Base-by-base conservation (phyloP, 2,329 filamentous ascomycete genomes). In the Fusarium siculi region DNA sequence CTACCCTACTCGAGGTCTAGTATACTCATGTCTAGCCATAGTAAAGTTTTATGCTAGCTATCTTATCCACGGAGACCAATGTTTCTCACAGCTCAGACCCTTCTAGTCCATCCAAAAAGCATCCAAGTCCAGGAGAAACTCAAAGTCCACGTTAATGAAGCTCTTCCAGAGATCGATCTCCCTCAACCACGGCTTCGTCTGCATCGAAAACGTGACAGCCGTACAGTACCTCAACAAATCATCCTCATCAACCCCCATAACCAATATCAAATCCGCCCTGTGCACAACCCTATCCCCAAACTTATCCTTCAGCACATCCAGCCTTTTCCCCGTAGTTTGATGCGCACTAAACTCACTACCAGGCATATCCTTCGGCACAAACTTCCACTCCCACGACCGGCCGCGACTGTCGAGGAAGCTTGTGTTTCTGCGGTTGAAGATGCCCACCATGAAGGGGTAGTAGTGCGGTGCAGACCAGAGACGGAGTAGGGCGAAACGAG, bases 91-190 rank as follows among this genome's bases (percentile, higher is more conserved):
- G 15, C 46, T 18, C 28, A 25, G 2, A 57, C 40, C 28, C 30
- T 7, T 12, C 40, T 64, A 64, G 1, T 80, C 74, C n/a, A 77
- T 15, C 72, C 74, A 80, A 19, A 56, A 67, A 2, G 58, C 19
- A 25, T 78, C 75, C 36, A 79, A 54, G 1, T 54, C 53, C 15
- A 65, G 40, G 9, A 80, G 11, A 42, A 80, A 66, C 2, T 63
- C 72, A 37, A 77, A 28, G 11, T 74, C 74, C 12, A 79, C 76
- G 46, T 80, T 77, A 1, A 79, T 59, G 32, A 79, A 80, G 37
- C 77, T 79, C 76, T 79, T 79, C 72, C 73, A 79, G 12, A 79
- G 14, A 19, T 80, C 76, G 54, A 79, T 50, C 15, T 80, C 77
- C 4, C 74, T 69, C 18, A 78, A 25, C 75, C 78, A 80, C 16